Base-by-base conservation (phyloP, 495 filamentous ascomycete species). In the Hypoxylon intermedium region DNA sequence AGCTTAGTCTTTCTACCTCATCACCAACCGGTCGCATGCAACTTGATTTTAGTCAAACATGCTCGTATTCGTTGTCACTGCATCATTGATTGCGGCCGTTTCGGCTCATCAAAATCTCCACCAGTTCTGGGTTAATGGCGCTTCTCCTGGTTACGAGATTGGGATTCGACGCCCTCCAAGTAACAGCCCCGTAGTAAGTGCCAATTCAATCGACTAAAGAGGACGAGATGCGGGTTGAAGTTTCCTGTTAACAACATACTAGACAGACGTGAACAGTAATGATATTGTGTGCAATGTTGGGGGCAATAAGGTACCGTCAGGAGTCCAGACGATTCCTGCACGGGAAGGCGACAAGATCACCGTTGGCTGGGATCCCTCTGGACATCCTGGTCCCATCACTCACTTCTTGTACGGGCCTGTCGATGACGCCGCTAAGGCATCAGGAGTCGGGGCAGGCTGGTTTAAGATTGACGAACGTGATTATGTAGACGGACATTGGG, bases 91-190 rank as follows among this genome's bases (percentile, higher is more conserved):
- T 41, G 40, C 52, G 5, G 57, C 55, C 21, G 71, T 63, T 43
- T 67, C 71, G 7, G 70, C 72, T 26, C 72, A 75, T 44, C 73
- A 75, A 51, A 75, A 73, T 49, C 68, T 75, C 18, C 71, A 75
- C 26, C 73, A 75, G 48, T 70, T 75, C 46, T 74, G 68, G 71
- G 67, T 75, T 9, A 75, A 75, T 23, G 73, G 60, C 46, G 67
- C 61, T 30, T 67, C 58, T 36, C 71, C 72, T n/a, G 72, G 70
- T 9, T 74, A 74, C 34, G 62, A 75, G 61, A 66, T 67, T 33
- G 73, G 69, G 9, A 75, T 74, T 41, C 68, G 72, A 16, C 70
- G 69, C 23, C 58, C 73, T n/a, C 73, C 73, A 5, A 69, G 65
- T 30, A 75, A 75, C 60, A 74, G 51, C 40, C 73, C 73, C 3